Percentiles rank a stretch among this genome's conserved stretches.
These are phyloP conservation scores for Rutstroemia sp. DNA, from an alignment of 2,329 filamentous ascomycete species.

Conservation along the genomic window DNA sequence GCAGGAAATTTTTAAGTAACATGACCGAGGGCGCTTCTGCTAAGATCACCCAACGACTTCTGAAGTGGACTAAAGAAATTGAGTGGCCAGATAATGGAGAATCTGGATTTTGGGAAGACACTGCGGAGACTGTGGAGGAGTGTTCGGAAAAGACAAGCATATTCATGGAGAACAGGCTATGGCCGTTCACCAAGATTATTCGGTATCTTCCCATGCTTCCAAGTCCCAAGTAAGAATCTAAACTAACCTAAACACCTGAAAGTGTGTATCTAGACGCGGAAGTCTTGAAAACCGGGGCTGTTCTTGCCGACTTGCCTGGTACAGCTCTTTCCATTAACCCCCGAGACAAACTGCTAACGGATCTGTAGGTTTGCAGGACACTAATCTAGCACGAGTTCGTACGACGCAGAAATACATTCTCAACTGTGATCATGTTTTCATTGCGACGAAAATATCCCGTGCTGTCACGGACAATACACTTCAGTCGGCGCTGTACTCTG, in stretches of 20 bases:
- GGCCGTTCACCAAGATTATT: not conserved
- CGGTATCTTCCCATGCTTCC: not conserved
- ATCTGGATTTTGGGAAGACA: not conserved
- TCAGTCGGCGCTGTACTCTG: not conserved
- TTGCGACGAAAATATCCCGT: constrained; percentile 29
- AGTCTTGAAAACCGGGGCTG: not conserved
- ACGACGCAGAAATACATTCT: constrained; percentile 30
- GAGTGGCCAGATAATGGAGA: not conserved
- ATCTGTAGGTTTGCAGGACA: constrained; percentile 28
- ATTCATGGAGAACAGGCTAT: not conserved
- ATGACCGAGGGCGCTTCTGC: not conserved
- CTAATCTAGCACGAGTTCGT: constrained; percentile 31
- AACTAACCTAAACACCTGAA: not conserved
- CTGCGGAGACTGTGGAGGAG: not conserved
- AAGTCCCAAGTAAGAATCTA: not conserved
- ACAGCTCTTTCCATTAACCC: not conserved
- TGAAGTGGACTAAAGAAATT: not conserved
- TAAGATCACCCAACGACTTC: not conserved
- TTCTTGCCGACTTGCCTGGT: not conserved
- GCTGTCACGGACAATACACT: not conserved
- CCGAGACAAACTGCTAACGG: not conserved
- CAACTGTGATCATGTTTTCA: constrained; percentile 31
- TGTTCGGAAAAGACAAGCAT: not conserved
- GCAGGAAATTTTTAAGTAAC: not conserved
- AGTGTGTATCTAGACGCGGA: not conserved